Conservation (phyloP, 2,329 filamentous ascomycete genomes). For the Helotiales sp. region DNA sequence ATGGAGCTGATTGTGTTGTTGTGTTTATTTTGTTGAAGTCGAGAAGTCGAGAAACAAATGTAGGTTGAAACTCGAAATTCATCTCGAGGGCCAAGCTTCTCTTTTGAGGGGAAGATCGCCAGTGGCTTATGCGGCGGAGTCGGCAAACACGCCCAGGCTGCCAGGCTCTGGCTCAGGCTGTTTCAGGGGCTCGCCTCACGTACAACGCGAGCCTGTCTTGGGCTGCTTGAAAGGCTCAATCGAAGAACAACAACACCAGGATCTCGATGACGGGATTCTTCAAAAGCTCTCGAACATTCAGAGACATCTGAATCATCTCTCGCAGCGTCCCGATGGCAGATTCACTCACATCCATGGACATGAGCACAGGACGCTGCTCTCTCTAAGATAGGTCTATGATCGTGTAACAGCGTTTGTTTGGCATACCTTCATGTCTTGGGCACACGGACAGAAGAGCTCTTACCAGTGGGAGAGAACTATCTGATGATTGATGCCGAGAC, state of each 20-base stretch:
- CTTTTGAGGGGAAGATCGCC: background rate
- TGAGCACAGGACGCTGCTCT: too few relatives aligned
- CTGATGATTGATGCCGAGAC: background rate
- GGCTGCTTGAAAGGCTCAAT: background rate
- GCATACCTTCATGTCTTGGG: background rate
- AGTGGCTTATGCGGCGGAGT: background rate
- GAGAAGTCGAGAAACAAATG: background rate
- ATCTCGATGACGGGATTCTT: background rate
- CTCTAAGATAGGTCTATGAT: background rate
- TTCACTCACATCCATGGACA: too few relatives aligned
- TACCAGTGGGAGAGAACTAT: background rate
- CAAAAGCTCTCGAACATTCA: background rate
- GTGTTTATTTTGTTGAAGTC: background rate
- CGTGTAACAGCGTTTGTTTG: background rate
- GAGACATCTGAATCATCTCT: background rate
- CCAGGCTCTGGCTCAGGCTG: background rate
- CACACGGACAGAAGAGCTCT: background rate
- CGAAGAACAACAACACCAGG: background rate
- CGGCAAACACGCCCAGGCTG: background rate
- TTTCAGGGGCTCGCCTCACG: background rate
- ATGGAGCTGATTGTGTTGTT: background rate
- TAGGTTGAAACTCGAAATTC: background rate
- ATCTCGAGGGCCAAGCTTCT: background rate
- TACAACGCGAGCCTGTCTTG: background rate
- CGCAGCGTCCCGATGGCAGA: background rate